Evolutionary conservation across 345 rosid species (phyloP).

Genomic region (Hibiscus mutabilis): DNA sequence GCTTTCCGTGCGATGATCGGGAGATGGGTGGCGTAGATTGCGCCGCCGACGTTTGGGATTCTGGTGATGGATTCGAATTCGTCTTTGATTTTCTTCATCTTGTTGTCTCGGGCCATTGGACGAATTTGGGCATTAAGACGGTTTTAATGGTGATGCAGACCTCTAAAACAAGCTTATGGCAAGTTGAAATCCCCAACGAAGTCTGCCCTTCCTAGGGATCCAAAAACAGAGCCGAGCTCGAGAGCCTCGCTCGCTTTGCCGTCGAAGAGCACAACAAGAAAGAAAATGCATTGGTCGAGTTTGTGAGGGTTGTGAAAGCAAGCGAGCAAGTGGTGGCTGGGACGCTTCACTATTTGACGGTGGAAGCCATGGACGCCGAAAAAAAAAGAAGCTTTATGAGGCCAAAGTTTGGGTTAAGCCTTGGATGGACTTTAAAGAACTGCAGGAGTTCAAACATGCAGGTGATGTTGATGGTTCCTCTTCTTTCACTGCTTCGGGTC

Average conservation of each 20-base stretch:
- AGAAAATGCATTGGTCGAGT: conserved; percentile 85
- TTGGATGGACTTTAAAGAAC: conserved; percentile 78
- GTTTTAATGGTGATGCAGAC: conserved; percentile 67
- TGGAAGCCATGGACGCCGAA: conserved; percentile 81
- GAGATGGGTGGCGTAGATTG: conserved; percentile 79
- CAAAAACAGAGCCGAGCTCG: conserved; percentile 59
- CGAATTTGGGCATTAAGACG: conserved; percentile 68
- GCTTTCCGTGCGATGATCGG: conserved; percentile 78
- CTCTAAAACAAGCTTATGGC: conserved; percentile 71
- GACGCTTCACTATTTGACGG: conserved; percentile 69
- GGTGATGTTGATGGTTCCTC: conserved; percentile 46
- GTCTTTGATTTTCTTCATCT: not conserved
- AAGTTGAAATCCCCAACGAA: conserved; percentile 77
- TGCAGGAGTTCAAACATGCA: conserved; percentile 85
- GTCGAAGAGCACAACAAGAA: conserved; percentile 89
- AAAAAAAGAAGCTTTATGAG: conserved; percentile 76
- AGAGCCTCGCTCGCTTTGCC: conserved; percentile 76
- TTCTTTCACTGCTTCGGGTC: conserved; percentile 61
- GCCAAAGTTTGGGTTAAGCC: conserved; percentile 96
- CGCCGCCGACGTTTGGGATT: conserved; percentile 62
- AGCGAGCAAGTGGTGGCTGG: conserved; percentile 86
- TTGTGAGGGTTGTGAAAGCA: conserved; percentile 80
- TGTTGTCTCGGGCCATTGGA: conserved; percentile 69
- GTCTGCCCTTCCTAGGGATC: conserved; percentile 40
- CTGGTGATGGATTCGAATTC: conserved; percentile 20